Conservation (phyloP, 345 rosid genomes). For the Theobroma cacao region DNA sequence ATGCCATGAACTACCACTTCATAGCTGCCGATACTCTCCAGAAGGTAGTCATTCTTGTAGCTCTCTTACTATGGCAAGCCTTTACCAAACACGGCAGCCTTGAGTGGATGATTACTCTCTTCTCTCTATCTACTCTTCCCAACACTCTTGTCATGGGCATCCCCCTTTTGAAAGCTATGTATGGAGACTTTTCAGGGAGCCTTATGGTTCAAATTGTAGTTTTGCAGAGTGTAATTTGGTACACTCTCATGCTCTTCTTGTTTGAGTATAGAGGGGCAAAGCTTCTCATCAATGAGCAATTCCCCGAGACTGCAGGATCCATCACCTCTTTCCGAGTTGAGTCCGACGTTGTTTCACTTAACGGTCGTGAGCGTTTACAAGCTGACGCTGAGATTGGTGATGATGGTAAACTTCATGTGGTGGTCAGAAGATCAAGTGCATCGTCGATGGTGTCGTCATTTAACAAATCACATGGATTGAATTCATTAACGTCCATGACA, state of each 20-base stretch:
- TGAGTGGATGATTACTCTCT: slow-evolving; percentile 84
- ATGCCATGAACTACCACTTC: slow-evolving; percentile 79
- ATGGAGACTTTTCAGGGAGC: slow-evolving; percentile 68
- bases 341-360: slow-evolving; percentile 75
- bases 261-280: slow-evolving; percentile 81
- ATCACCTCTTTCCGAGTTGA: slow-evolving; percentile 77
- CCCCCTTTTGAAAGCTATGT: slow-evolving; percentile 82
- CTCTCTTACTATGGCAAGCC: slow-evolving; percentile 71
- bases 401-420: slow-evolving; percentile 82
- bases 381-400: slow-evolving; percentile 84
- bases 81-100: slow-evolving; percentile 50
- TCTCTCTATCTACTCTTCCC: slow-evolving; percentile 78
- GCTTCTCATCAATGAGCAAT: slow-evolving; percentile 71
- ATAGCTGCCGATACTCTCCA: slow-evolving; percentile 83
- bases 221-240: slow-evolving; percentile 81
- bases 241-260: slow-evolving; percentile 75
- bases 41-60: slow-evolving; percentile 60
- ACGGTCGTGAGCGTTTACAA: slow-evolving; percentile 67
- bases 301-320: slow-evolving; percentile 79
- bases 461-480: slow-evolving; percentile 59
- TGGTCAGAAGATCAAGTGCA: slow-evolving; percentile 53
- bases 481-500: slow-evolving; percentile 49
- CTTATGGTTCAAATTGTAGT: slow-evolving; percentile 88
- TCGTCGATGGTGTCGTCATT: slow-evolving; percentile 67
- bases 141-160: slow-evolving; percentile 88